phyloP scores from a whole-genome alignment of 345 rosid genomes.

The Hibiscus trionum region DNA sequence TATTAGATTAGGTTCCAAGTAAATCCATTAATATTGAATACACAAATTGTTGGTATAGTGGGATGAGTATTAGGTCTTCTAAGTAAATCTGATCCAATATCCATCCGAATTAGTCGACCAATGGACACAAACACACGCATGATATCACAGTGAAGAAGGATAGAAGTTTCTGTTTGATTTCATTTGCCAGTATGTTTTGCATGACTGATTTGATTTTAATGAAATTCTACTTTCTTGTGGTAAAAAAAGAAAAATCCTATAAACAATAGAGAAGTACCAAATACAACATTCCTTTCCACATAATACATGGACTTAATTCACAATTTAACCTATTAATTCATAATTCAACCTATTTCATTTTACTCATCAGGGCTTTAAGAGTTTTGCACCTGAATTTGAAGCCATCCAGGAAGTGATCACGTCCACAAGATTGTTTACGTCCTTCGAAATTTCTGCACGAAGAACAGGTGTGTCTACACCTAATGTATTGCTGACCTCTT shows the following conservation, averaged over 20 bases:
- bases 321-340: neutral
- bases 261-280: neutral
- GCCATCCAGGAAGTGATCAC: slow-evolving; percentile 71
- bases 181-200: neutral
- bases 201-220: no score
- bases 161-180: no score
- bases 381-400: slow-evolving; percentile 22
- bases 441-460: slow-evolving; percentile 65
- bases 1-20: no score
- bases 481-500: slow-evolving; percentile 9
- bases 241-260: no score
- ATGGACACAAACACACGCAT: neutral
- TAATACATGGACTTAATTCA: neutral
- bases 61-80: no score
- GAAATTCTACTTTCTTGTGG: no score
- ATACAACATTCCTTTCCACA: neutral
- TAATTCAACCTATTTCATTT: neutral
- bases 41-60: no score
- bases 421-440: slow-evolving; percentile 55
- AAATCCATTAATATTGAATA: no score
- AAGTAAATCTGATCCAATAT: no score
- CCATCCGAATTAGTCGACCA: no score
- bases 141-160: neutral
- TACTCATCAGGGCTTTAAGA: slow-evolving; percentile 25
- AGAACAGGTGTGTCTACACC: slow-evolving; percentile 59